Base-by-base conservation (phyloP, 768 basidiomycete species). In the Boletus vermiculosoides region DNA sequence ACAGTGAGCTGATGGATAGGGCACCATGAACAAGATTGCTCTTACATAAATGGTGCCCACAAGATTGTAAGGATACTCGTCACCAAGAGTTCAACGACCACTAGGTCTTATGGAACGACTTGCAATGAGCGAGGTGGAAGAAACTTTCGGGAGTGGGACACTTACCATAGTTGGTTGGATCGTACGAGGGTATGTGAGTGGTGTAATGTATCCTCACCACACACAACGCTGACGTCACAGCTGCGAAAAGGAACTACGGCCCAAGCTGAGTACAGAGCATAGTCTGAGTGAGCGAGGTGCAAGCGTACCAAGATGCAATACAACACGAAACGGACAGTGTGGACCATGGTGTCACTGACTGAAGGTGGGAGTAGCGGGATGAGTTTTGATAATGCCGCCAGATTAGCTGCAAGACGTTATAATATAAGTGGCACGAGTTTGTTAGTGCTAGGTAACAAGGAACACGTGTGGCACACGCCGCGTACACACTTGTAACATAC, bases 121-220 rank as follows among this genome's bases (percentile, higher is more conserved):
- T 45, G 49, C n/a, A 10, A 56, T 59, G 28, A 59, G 62, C 40
- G 15, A 42, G 22, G 30, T 23, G 31, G 30, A 31, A 39, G 10
- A 52, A 59, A 28, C 12, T 13, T 45, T 34, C n/a, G 25, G 18
- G 23, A 39, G 13, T 13, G 13, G 9, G 4, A 30, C 2, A 55
- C 76, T 18, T 63, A 86, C 87, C 86, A 70, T 87, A 57, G 62
- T 88, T 86, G 44, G 88, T 69, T 2, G 85, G 78, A 63, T 89
- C 87, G 15, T 66, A 67, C 3, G 64, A 58, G 0, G 80, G 77
- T 8, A 86, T 67, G 59, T 83, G 78, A 52, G 77, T 77, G 22
- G 90, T 92, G 67, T 89, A 88, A 54, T 82, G 76, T 52, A 91
- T 66, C 52, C 90, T 77, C 22, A 81, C 81, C 34, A 81, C 83